A percentile compares a stretch with the other conserved stretches of the same genome.
These are phyloP conservation scores for Leccinum pellstonianum DNA, from an alignment of 768 basidiomycete species.

Conservation along the genomic window DNA sequence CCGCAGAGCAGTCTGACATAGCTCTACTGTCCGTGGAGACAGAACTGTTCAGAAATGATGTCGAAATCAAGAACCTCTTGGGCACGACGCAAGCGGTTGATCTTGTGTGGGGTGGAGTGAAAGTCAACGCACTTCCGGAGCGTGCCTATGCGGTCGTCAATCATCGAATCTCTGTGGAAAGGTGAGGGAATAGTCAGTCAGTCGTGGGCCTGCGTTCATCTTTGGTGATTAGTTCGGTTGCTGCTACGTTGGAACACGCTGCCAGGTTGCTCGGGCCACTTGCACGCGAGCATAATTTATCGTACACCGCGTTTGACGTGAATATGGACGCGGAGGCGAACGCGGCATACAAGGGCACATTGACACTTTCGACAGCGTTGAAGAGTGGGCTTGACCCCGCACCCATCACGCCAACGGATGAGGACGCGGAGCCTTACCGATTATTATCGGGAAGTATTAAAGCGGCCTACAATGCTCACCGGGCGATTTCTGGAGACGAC, in stretches of 20 bases:
- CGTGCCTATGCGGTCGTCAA: conserved; percentile 66
- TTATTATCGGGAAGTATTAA: conserved; percentile 66
- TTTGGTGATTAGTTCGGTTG: conserved; percentile 33
- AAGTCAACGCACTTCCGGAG: conserved; percentile 81
- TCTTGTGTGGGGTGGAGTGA: conserved; percentile 64
- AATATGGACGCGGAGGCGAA: conserved; percentile 32
- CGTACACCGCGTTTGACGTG: conserved; percentile 56
- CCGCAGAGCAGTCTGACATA: conserved; percentile 47
- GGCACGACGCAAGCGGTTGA: conserved; percentile 81
- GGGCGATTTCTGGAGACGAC: conserved; percentile 35
- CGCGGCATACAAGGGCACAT: conserved; percentile 40
- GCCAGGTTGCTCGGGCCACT: conserved; percentile 42
- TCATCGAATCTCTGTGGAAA: conserved; percentile 64
- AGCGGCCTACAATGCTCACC: conserved; percentile 54
- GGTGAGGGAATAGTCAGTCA: conserved; percentile 33
- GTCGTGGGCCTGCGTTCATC: background rate
- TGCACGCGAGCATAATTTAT: conserved; percentile 54
- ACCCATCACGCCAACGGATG: conserved; percentile 51
- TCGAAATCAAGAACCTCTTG: conserved; percentile 44
- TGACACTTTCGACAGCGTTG: conserved; percentile 52
- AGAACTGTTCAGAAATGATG: conserved; percentile 42
- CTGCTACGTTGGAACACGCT: conserved; percentile 45
- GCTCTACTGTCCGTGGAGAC: conserved; percentile 53
- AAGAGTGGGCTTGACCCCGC: conserved; percentile 58
- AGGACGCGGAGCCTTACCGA: conserved; percentile 38